These are phyloP conservation scores for Neophaeococcomyces mojaviensis DNA, from an alignment of 2,329 filamentous ascomycete genomes.

Conservation along the genomic window DNA sequence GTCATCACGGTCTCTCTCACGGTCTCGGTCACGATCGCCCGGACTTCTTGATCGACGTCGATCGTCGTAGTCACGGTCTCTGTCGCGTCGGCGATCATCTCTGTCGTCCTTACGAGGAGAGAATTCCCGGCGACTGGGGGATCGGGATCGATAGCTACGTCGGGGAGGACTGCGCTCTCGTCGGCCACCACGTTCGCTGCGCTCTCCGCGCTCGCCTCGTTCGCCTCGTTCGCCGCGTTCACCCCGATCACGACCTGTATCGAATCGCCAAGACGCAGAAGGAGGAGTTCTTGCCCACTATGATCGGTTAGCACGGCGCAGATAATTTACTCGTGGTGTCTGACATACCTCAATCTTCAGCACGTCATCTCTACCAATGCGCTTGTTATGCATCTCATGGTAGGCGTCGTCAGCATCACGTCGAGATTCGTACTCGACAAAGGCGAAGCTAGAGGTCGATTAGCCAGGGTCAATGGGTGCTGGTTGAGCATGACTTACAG, in stretches of 20 bases:
- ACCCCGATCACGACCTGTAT: slow-evolving; percentile 70
- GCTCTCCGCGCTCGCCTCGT: slow-evolving; percentile 35
- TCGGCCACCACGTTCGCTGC: slow-evolving; percentile 49
- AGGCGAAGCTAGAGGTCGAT: slow-evolving; percentile 66
- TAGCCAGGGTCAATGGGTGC: slow-evolving; percentile 25
- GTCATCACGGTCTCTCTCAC: slow-evolving; percentile 42
- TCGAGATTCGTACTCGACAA: slow-evolving; percentile 97
- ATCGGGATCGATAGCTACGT: slow-evolving; percentile 58
- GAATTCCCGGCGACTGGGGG: slow-evolving; percentile 59
- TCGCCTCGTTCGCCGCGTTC: slow-evolving; percentile 26
- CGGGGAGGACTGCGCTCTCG: slow-evolving; percentile 70
- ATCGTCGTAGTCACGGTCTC: slow-evolving; percentile 65
- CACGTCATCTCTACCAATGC: slow-evolving; percentile 87
- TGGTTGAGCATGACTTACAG: slow-evolving; percentile 60
- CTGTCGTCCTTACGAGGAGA: slow-evolving; percentile 84
- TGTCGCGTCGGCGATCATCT: slow-evolving; percentile 65
- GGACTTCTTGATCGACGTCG: slow-evolving; percentile 47
- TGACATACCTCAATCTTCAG: slow-evolving; percentile 87
- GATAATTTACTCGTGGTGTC: not conserved
- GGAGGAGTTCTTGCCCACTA: slow-evolving; percentile 98
- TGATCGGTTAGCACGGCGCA: not conserved
- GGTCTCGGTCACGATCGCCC: slow-evolving; percentile 50
- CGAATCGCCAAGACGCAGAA: slow-evolving; percentile 96
- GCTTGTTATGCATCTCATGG: slow-evolving; percentile 99
- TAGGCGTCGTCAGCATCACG: slow-evolving; percentile 98